Conservation (phyloP, 495 filamentous ascomycete species). For the Pseudoneurospora amorphoporcata region DNA sequence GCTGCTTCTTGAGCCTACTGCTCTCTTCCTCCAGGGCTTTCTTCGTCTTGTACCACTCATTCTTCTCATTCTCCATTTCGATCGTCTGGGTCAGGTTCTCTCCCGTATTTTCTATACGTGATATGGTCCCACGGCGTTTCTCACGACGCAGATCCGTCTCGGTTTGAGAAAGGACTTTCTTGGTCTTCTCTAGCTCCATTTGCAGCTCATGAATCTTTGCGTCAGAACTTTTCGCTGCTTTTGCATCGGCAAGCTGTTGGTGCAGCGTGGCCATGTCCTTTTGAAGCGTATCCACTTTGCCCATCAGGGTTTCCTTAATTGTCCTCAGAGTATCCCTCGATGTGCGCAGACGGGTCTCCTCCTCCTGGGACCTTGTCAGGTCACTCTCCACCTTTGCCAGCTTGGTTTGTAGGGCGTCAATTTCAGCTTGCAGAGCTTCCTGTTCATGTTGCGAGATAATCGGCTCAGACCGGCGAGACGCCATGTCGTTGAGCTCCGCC, state of each 20-base stretch:
- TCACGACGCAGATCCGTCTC: neutral
- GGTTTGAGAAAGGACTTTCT: neutral
- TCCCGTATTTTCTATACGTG: neutral
- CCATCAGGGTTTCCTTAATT: neutral
- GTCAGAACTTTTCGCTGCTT: neutral
- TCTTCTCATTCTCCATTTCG: neutral
- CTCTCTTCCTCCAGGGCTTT: neutral
- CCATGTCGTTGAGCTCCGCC: neutral
- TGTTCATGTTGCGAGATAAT: neutral
- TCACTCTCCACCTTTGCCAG: neutral
- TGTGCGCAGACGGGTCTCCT: neutral
- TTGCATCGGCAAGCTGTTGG: neutral
- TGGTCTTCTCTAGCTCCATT: neutral
- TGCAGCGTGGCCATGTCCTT: neutral
- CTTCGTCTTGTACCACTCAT: neutral
- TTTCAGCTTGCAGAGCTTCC: neutral
- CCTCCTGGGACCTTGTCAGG: neutral
- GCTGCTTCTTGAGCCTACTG: neutral
- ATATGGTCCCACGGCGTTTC: neutral
- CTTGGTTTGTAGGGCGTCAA: neutral
- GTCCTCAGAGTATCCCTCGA: neutral
- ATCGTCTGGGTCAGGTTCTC: neutral
- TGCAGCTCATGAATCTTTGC: neutral
- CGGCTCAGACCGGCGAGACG: neutral
- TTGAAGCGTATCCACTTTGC: neutral